Evolutionary conservation across 1,284 basidiomycete species (phyloP).

Genomic region (Puccinia coronata): DNA sequence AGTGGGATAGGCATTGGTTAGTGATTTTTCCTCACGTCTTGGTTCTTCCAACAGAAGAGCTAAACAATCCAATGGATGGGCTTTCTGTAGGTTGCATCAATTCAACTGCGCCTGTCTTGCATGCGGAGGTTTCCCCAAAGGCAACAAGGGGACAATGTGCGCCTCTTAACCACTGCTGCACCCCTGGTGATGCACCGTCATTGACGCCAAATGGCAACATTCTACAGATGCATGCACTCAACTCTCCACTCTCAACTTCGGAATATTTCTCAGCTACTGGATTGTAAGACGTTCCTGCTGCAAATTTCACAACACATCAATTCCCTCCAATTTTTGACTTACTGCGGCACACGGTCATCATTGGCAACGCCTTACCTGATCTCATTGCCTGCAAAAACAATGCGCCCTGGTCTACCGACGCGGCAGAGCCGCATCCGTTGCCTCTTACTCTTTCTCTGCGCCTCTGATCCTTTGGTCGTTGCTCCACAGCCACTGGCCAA

Average conservation of each 20-base stretch:
- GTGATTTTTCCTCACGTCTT: neutral
- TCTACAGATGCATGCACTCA: conserved; percentile 56
- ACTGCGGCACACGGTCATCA: conserved; percentile 74
- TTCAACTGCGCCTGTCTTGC: too few species aligned
- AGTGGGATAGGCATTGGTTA: conserved; percentile 49
- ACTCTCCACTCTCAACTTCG: conserved; percentile 56
- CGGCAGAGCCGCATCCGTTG: conserved; percentile 62
- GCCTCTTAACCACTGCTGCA: too few species aligned
- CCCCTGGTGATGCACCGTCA: too few species aligned
- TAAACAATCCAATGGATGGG: too few species aligned
- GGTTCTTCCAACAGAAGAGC: conserved; percentile 57
- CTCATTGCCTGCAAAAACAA: conserved; percentile 71
- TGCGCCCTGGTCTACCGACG: conserved; percentile 68
- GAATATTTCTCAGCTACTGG: too few species aligned
- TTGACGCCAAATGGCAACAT: too few species aligned
- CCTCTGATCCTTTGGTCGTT: neutral
- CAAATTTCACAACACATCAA: too few species aligned
- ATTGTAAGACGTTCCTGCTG: too few species aligned
- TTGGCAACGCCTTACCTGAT: conserved; percentile 70
- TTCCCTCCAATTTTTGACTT: too few species aligned
- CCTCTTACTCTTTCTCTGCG: neutral
- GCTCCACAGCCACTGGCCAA: conserved; percentile 75
- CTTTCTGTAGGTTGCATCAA: too few species aligned
- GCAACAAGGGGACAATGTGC: conserved; percentile 56
- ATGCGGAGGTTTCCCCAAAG: too few species aligned